Evolutionary conservation across 2,329 filamentous ascomycete genomes (phyloP).

Genomic region (Xylariaceae sp.): DNA sequence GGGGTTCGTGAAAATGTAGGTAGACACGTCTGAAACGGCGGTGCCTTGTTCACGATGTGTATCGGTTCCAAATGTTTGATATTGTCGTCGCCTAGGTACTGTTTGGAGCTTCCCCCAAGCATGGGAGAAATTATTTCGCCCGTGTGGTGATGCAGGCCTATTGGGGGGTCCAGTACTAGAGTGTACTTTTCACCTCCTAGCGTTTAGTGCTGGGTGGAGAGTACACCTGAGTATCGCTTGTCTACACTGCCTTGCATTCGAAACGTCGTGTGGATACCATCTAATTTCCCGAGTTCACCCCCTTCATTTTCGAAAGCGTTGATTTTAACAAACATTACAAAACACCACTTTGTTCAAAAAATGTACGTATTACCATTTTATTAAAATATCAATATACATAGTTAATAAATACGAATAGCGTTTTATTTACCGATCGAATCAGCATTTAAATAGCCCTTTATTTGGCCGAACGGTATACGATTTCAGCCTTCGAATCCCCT

Average conservation of each 20-base stretch:
- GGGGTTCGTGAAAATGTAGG: neutral
- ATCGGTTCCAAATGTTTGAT: constrained; percentile 5
- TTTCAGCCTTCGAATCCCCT: no score
- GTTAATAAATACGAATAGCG: no score
- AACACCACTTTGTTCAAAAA: no score
- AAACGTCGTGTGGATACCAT: neutral
- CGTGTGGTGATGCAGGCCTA: constrained; percentile 12
- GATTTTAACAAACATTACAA: neutral
- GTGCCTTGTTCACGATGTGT: constrained; percentile 2
- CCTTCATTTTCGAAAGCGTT: no score
- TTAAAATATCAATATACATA: no score
- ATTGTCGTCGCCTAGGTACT: constrained; percentile 15
- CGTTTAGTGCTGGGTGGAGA: neutral
- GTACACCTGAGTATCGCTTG: neutral
- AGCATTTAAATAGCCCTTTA: no score
- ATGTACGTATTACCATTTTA: no score
- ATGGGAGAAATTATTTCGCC: constrained; percentile 23
- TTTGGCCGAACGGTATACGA: no score
- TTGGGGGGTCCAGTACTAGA: neutral
- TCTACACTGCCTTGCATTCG: neutral
- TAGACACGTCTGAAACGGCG: neutral
- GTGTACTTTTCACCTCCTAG: neutral
- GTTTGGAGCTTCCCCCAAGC: constrained; percentile 14
- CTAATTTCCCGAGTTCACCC: no score
- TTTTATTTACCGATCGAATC: no score